phyloP scores from a whole-genome alignment of 2,329 filamentous ascomycete species.

The Xylaria digitata region DNA sequence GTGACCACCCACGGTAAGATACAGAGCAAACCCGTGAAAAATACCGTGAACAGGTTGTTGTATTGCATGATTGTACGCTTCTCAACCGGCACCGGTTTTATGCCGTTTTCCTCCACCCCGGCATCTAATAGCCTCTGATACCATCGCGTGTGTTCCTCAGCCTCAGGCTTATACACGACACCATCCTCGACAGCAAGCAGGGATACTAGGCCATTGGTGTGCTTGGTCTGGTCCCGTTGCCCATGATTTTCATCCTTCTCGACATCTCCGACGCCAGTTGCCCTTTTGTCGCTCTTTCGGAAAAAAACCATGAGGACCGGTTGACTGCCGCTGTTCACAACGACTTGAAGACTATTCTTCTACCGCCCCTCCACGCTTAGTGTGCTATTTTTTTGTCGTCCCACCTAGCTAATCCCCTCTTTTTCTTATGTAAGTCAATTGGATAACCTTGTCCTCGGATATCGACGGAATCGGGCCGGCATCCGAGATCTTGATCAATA shows the following conservation, averaged over 20 bases:
- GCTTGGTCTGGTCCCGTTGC: constrained; percentile 12
- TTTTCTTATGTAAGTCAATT: constrained; percentile 22
- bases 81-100: constrained; percentile 66
- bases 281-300: constrained; percentile 1
- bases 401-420: neutral
- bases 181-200: constrained; percentile 49
- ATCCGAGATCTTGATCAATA: constrained; percentile 14
- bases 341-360: constrained; percentile 3
- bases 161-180: constrained; percentile 49
- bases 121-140: constrained; percentile 57
- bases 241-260: constrained; percentile 21
- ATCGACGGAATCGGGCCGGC: constrained; percentile 24
- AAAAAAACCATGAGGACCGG: constrained; percentile 19
- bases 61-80: constrained; percentile 63
- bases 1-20: constrained; percentile 63
- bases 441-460: constrained; percentile 9
- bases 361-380: neutral
- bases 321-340: neutral
- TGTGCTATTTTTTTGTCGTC: constrained; percentile 9
- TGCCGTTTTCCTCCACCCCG: constrained; percentile 65
- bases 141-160: constrained; percentile 53
- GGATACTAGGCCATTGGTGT: constrained; percentile 41
- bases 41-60: constrained; percentile 69
- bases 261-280: constrained; percentile 19
- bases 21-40: constrained; percentile 68